These are phyloP conservation scores for Globisporangium apiculatum DNA, from an alignment of 352 stramenopile genomes.

Conservation along the genomic window DNA sequence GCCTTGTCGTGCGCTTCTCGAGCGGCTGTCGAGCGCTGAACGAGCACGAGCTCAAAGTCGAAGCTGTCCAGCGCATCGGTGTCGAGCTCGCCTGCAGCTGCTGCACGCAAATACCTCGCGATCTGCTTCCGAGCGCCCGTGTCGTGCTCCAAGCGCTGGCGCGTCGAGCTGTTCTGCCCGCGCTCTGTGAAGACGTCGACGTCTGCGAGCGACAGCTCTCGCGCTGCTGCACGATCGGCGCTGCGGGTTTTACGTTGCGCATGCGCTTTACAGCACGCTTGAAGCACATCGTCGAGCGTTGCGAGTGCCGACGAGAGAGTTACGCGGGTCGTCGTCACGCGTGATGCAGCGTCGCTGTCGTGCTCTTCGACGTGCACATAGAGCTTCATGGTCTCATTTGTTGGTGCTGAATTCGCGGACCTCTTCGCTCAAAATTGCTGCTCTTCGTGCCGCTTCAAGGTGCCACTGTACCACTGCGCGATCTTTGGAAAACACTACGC, in stretches of 20 bases:
- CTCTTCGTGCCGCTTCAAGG: too few species aligned
- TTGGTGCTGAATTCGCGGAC: too few species aligned
- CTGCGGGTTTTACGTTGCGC: slow-evolving; percentile 27
- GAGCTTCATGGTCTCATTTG: slow-evolving; percentile 2
- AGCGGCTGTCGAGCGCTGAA: not conserved
- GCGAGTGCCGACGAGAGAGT: slow-evolving; percentile 20
- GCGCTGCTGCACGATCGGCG: not conserved
- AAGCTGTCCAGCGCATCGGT: slow-evolving; percentile 3
- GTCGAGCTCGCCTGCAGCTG: not conserved
- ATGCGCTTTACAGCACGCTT: slow-evolving; percentile 29
- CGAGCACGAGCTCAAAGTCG: slow-evolving; percentile 33
- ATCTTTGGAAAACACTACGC: too few species aligned
- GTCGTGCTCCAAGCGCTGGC: slow-evolving; percentile 3
- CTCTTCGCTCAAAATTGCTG: too few species aligned
- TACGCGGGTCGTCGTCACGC: slow-evolving; percentile 46
- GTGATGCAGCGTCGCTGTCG: not conserved
- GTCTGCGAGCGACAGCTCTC: slow-evolving; percentile 14
- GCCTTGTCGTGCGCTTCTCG: too few species aligned
- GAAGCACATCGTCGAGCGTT: slow-evolving; percentile 36
- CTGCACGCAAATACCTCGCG: not conserved
- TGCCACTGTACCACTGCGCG: too few species aligned
- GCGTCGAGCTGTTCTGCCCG: slow-evolving; percentile 16
- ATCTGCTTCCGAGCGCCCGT: slow-evolving; percentile 5
- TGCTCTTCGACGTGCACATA: slow-evolving; percentile 52
- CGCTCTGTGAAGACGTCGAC: slow-evolving; percentile 39